Base-by-base conservation (phyloP, 1,139 yeast species). In the Yamadazyma diddensiae region DNA sequence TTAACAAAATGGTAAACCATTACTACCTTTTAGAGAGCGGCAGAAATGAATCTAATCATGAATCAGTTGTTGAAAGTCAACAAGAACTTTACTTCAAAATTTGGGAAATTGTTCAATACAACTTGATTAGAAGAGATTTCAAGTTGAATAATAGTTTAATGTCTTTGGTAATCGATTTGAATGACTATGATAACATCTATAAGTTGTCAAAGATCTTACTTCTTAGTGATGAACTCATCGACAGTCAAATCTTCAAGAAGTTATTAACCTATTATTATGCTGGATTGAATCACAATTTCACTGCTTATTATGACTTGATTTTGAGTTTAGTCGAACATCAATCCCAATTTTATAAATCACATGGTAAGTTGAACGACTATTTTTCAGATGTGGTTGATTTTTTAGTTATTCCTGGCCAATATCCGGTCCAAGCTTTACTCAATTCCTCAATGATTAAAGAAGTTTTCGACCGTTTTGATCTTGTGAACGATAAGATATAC, bases 91-190 rank as follows among this genome's bases (percentile, higher is more conserved):
- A 54, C 31, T 29, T 39, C 9, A 39, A 36, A 7, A 47, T 62
- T 16, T 66, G 73, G 71, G 39, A 46, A 3, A 48, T 65, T 19
- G 63, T 66, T 39, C 50, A 63, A 28, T 53, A 59, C 36, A 50
- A 62, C 28, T 62, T 69, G 9, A 53, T 66, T 6, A 55, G 74
- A 32, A 57, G 57, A 33, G 73, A 69, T 39, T 66, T 54, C 40
- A 39, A 45, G 28, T 30, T 45, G n/a, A 41, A 39, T 20, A 69
- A 64, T 32, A 36, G 45, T 17, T 43, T 67, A 11, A 48, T 69
- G 15, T 48, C 65, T 0, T 43, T 62, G 14, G 49, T 62, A 25
- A 52, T 69, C 17, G 64, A 59, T 31, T 39, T 55, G 24, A 62
- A 65, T 6, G 73, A 69, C 38, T 64, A 57, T 35, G 59, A 62